Base-by-base conservation (phyloP, 192 early-diverging fungal species). In the Coemansia sp. region DNA sequence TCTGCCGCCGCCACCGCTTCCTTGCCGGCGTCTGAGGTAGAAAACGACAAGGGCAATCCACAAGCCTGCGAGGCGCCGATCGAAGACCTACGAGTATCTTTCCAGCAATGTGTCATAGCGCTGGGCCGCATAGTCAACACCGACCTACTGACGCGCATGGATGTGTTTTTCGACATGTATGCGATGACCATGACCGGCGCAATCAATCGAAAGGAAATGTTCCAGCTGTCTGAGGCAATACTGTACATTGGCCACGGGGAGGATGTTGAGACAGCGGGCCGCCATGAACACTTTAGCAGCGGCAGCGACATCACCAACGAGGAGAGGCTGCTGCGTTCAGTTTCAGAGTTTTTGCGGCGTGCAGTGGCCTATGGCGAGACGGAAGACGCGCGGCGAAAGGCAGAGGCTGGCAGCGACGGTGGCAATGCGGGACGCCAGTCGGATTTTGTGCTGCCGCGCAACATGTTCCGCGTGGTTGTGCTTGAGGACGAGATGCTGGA, bases 401-500 rank as follows among this genome's bases (percentile, higher is more conserved):
- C 6, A 17, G 17, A 4, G 27, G 27, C 40, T 3, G 26, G 41
- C 23, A 26, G 33, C 5, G 23, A 25, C 15, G 26, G 51, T n/a
- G n/a, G n/a, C n/a, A n/a, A n/a, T n/a, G 48, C 22, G 2, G 30
- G 39, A 3, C 2, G 15, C 3, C 23, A 30, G n/a, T 15, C 40
- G 9, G 66, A 68, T 34, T 66, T 67, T 66, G 19, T 43, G 41
- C 46, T 80, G 7, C 58, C 51, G 31, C 56, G 65, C 33, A 70
- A 74, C 18, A 80, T 75, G 53, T 89, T 87, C 64, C 76, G 86
- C 26, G 90, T 95, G 79, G 82, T 92, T 1, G 79, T 93, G n/a
- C 68, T 95, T 50, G 86, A 84, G 14, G 92, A 95, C 61, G 90
- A 88, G 33, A 81, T 85, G 30, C 70, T 97, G n/a, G 88, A 91